Evolutionary conservation across 139 green algal species (phyloP), one percentile per base, ranked within the genome.

Genomic region (Tetraselmis striata): DNA sequence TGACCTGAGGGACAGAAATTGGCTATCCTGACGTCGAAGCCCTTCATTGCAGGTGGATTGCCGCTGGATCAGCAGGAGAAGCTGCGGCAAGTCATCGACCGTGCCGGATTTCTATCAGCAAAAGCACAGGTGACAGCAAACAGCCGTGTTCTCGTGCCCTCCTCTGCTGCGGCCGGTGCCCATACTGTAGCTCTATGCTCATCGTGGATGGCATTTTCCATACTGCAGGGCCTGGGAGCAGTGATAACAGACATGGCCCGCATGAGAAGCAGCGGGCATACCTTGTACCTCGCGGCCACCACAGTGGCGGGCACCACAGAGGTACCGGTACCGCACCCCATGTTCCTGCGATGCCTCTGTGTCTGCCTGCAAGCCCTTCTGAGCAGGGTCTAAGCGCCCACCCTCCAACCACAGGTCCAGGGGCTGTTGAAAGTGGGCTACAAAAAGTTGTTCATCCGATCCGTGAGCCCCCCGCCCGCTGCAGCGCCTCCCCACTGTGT

Each of bases 371-470:
- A n/a, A n/a, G n/a, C n/a, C n/a, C 45, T 5, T 67, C 5, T 18
- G 5, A 25, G 45, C 45, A 67, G 11, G 18, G 45, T 67, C 18
- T 67, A 18, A 67, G 11, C 18, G 11, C 11, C 18, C 11, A 25
- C 11, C 11, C 11, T 67, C 18, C 11, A 67, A 18, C 18, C 45
- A 67, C 45, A 67, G 26, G 75, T 96, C 0, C 75, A 92, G 31
- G 92, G 92, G 18, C 88, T 91, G 27, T 78, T 96, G 26, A 95
- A 95, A 75, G 82, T 89, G 0, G 93, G 92, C 22, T 83, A 24
- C 24, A 95, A 96, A 84, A 85, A 87, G 30, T 85, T 96, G 5
- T 94, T 92, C 81, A 82, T 94, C 0, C 82, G 85, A 18, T 81
- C 79, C 32, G 83, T 89, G 28, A 81, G 82, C n/a, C n/a, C 1